Evolutionary conservation across 2,329 filamentous ascomycete species (phyloP), one percentile per base, ranked within the genome.

Genomic region (Curvularia eragrostidis): DNA sequence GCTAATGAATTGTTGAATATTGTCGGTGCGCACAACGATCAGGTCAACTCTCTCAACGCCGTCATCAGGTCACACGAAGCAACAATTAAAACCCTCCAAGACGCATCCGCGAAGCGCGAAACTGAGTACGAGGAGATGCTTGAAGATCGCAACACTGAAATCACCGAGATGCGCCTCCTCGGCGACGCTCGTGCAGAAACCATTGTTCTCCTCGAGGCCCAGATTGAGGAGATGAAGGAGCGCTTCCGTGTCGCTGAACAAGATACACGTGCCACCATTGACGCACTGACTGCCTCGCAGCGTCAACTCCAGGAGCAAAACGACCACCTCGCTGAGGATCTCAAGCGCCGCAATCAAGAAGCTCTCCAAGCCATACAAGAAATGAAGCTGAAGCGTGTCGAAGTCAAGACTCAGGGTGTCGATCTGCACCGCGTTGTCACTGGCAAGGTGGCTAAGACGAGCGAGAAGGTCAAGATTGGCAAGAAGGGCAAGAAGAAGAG

Each of bases 51-150:
- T 9, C 78, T 80, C 62, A 64, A 77, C 34, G 65, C 72, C 12
- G 69, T 76, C 8, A 76, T 80, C 48, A 64, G 64, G 3, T 72
- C 73, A 12, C 74, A 78, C 19, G 72, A 78, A 23, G 70, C 73
- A 30, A 75, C 77, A 26, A 79, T 82, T 50, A 64, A 65, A 5
- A 64, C 64, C 12, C 68, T 80, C 4, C 71, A 70, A 43, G 56
- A 64, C 7, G 65, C 64, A 3, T 66, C 67, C 6, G 67, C 59
- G n/a, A 52, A 70, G 26, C 68, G 65, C 13, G 48, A 52, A 1
- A 50, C 52, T 5, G 69, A 76, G 44, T 67, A 75, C 52, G 66
- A 69, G 9, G 58, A 64, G 13, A 52, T 59, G 7, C 52, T 77
- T 24, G 55, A 59, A 15, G 69, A 73, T 38, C 73, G 70, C 62